Base-by-base conservation (phyloP, 1,139 yeast species). In the Magnusiomyces paraingens region DNA sequence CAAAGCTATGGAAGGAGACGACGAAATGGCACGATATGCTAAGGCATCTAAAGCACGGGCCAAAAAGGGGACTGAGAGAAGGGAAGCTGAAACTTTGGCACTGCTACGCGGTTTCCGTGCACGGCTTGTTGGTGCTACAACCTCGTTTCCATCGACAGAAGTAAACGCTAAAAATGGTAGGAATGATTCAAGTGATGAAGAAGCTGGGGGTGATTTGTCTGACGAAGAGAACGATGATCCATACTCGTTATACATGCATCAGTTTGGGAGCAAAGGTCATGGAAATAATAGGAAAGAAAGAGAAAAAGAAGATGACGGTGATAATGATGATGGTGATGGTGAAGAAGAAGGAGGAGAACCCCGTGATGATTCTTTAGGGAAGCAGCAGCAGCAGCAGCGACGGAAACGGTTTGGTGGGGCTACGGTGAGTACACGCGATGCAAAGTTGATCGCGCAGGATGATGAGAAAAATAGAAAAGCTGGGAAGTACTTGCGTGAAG, bases 11-110 rank as follows among this genome's bases (percentile, higher is more conserved):
- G 17, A 21, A 2, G 42, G 45, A 2, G 55, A 52, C 14, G 45
- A 38, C 17, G 52, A 52, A 45, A 46, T 40, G 17, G 38, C 15
- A 12, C 26, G 32, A 11, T 52, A 52, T 22, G 32, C 32, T 26
- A 26, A 26, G 32, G 32, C 21, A 21, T 11, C 22, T n/a, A 17
- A 43, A 44, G 10, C 35, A 38, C 22, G n/a, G 36, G 14, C 32
- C 3, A 51, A 49, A 40, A 55, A 49, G 22, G 52, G 49, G 2
- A 44, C 39, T 26, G 51, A 40, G 2, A 43, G 47, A 18, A 52
- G 57, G 11, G 57, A 55, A 46, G 41, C 49, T 20, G 51, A 46
- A 36, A 55, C 57, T 2, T 15, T 55, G 29, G 50, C 51, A 6
- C n/a, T 55, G 45, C 47, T 55, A 6, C 36, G 36, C 35, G 45